Percentiles rank a stretch among this genome's conserved stretches.
Evolutionary conservation across 2,329 filamentous ascomycete genomes (phyloP).

Genomic region (Penicillium sp.): DNA sequence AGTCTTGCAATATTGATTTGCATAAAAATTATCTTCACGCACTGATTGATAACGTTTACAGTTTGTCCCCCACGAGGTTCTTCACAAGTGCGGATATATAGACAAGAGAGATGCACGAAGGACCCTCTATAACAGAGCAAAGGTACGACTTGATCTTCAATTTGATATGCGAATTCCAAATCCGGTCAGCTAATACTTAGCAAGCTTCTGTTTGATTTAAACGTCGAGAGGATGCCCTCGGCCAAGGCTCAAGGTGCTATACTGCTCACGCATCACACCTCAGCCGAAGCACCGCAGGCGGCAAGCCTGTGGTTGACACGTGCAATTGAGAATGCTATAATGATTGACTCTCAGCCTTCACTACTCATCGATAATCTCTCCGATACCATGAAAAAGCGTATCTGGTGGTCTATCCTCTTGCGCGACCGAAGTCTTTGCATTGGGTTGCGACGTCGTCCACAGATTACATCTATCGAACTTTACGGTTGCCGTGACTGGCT

Average conservation of each 20-base stretch:
- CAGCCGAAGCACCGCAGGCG: slow-evolving; percentile 33
- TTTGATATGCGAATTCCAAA: neutral
- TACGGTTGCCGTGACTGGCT: slow-evolving; percentile 48
- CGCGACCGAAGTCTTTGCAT: slow-evolving; percentile 57
- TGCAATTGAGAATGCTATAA: slow-evolving; percentile 56
- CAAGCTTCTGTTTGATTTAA: slow-evolving; percentile 37
- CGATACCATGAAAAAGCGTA: slow-evolving; percentile 50
- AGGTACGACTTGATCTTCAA: slow-evolving; percentile 30
- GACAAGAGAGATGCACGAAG: slow-evolving; percentile 51
- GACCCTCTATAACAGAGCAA: slow-evolving; percentile 50
- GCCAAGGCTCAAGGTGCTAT: slow-evolving; percentile 37
- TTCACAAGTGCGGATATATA: slow-evolving; percentile 46
- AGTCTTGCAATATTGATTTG: too few relatives aligned
- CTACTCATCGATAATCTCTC: slow-evolving; percentile 34
- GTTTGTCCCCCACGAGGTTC: slow-evolving; percentile 52
- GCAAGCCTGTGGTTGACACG: slow-evolving; percentile 51
- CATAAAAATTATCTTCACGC: too few relatives aligned
- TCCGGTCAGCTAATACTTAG: neutral
- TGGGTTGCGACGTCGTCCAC: slow-evolving; percentile 56
- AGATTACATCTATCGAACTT: slow-evolving; percentile 54
- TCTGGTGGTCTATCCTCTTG: slow-evolving; percentile 62
- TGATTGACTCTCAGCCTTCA: slow-evolving; percentile 52
- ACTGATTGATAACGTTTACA: slow-evolving; percentile 24
- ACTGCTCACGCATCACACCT: slow-evolving; percentile 46
- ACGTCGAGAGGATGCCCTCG: slow-evolving; percentile 28